Evolutionary conservation across 1,284 basidiomycete genomes (phyloP).

Genomic region (Malassezia psittaci): DNA sequence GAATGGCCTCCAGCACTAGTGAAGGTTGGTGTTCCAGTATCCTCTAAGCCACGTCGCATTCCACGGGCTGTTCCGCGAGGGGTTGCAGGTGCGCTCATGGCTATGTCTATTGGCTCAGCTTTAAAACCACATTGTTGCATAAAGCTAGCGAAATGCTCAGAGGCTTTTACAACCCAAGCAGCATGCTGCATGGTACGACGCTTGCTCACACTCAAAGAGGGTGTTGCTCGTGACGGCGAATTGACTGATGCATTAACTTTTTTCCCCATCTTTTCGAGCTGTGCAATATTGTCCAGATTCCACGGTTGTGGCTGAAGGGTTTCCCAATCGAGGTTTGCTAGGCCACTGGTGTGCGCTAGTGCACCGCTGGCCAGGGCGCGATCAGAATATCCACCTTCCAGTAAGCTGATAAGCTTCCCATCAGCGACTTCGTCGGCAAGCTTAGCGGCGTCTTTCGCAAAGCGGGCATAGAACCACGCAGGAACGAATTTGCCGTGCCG

Average conservation of each 20-base stretch:
- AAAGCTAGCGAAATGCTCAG: slow-evolving; percentile 29
- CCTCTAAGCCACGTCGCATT: slow-evolving; percentile 5
- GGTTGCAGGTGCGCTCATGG: neutral
- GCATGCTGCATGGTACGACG: slow-evolving; percentile 21
- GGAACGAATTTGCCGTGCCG: slow-evolving; percentile 84
- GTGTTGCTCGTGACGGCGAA: neutral
- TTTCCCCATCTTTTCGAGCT: slow-evolving; percentile 32
- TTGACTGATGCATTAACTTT: slow-evolving; percentile 20
- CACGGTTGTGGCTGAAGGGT: neutral
- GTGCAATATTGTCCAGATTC: slow-evolving; percentile 26
- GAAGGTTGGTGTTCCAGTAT: slow-evolving; percentile 6
- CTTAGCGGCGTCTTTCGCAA: slow-evolving; percentile 62
- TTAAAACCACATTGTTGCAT: slow-evolving; percentile 23
- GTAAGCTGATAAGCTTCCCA: slow-evolving; percentile 70
- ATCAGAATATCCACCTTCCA: slow-evolving; percentile 93
- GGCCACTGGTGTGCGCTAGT: slow-evolving; percentile 32
- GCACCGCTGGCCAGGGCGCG: slow-evolving; percentile 60
- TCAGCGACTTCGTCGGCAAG: slow-evolving; percentile 61
- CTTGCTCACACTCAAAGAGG: slow-evolving; percentile 19
- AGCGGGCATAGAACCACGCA: slow-evolving; percentile 71
- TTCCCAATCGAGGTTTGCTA: slow-evolving; percentile 11
- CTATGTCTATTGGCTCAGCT: slow-evolving; percentile 7
- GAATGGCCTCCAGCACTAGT: slow-evolving; percentile 6
- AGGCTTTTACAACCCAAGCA: slow-evolving; percentile 24
- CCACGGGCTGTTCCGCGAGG: neutral